Conservation (phyloP, 192 early-diverging fungal genomes). For the Rhizophagus prolifer region DNA sequence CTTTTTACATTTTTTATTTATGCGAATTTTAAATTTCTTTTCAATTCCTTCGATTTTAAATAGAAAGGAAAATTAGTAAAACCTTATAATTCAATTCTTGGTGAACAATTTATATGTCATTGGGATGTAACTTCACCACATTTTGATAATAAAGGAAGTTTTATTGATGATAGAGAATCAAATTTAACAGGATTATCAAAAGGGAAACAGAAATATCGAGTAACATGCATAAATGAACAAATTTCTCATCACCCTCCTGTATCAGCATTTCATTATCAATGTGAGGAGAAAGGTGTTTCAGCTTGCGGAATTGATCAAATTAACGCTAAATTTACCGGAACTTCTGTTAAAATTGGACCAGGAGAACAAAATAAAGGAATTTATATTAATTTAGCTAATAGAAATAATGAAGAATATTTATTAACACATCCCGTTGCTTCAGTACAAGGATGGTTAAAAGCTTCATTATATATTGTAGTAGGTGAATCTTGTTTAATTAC, state of each 20-base stretch:
- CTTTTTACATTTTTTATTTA: neutral
- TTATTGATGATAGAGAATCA: conserved; percentile 30
- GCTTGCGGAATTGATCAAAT: conserved; percentile 73
- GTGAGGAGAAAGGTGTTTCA: conserved; percentile 59
- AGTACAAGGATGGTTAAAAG: conserved; percentile 70
- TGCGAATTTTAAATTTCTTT: neutral
- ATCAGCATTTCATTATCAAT: conserved; percentile 63
- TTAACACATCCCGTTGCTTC: conserved; percentile 63
- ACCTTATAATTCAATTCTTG: conserved; percentile 59
- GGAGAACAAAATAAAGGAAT: conserved; percentile 66
- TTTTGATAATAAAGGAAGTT: conserved; percentile 40
- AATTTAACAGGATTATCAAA: conserved; percentile 18
- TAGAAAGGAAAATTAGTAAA: conserved; percentile 48
- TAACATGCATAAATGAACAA: conserved; percentile 64
- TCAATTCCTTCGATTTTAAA: neutral
- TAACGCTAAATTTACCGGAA: conserved; percentile 70
- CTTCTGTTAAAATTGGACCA: conserved; percentile 66
- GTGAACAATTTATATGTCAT: conserved; percentile 58
- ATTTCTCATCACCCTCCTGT: conserved; percentile 61
- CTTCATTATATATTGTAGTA: conserved; percentile 60
- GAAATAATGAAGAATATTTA: conserved; percentile 65
- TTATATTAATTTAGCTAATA: conserved; percentile 57
- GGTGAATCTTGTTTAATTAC: conserved; percentile 59
- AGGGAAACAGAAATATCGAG: conserved; percentile 31
- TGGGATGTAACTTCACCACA: conserved; percentile 46